Base-by-base conservation (phyloP, 345 rosid species). In the Zanthoxylum bungeanum region DNA sequence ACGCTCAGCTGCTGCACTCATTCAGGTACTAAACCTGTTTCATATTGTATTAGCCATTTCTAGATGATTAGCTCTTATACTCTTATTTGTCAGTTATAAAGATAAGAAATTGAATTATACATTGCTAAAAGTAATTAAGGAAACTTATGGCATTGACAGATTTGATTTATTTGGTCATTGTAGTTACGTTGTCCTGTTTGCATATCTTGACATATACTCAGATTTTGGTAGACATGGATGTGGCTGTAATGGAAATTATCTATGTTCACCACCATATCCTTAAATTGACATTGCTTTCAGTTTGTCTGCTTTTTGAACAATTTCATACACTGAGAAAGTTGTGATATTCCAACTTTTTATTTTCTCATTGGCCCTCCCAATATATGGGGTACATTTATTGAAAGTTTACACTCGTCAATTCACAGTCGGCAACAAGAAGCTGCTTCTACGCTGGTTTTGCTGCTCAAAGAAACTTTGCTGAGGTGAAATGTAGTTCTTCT, bases 381-480 rank as follows among this genome's bases (percentile, higher is more conserved):
- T 74, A 19, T 31, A 55, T 64, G 44, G 33, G 59, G 16, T 40
- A 52, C 31, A 64, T 56, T 58, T 79, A 34, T 60, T 71, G 75
- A 77, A 74, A 58, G 60, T 69, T 79, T 56, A 42, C 33, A 5
- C 44, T 34, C 21, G 27, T 73, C 67, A 66, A 44, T 69, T 70
- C 64, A 36, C 85, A 93, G 98, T 93, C 98, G 51, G 91, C 98
- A 68, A 92, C 99, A 36, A 86, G 91, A 77, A 95, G 97, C 83
- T 95, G 97, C 80, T 95, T 95, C 68, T 85, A 87, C 79, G 98
- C 99, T 86, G 99, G 99, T 68, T 95, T 95, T 87, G 99, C 99
- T 77, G 96, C 96, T 82, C 91, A 88, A 77, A 90, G 98, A 77
- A 95, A 95, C 88, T 95, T 95, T 72, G 99, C 99, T 31, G 99